Evolutionary conservation across 73 alveolate genomes (phyloP).

Genomic region (Durusdinium trenchii): DNA sequence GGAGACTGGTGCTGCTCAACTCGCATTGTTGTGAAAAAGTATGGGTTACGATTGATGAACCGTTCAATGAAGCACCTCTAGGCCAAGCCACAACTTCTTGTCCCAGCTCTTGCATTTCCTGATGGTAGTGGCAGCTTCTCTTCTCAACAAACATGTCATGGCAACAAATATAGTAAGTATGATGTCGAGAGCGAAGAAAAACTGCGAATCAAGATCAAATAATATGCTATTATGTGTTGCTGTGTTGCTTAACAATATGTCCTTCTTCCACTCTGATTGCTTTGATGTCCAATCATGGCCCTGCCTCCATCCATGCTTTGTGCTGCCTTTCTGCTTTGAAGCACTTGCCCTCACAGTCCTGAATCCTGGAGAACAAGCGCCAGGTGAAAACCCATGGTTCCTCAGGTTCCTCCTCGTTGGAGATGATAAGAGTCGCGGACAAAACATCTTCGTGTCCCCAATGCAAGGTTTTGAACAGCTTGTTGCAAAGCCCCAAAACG

Average conservation of each 20-base stretch:
- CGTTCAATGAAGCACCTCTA: not conserved
- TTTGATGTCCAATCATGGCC: not conserved
- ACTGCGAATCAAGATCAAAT: not conserved
- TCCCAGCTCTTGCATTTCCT: not conserved
- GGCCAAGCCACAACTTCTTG: not conserved
- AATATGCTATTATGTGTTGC: not conserved
- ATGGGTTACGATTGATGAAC: not conserved
- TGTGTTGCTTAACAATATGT: not conserved
- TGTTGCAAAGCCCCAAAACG: too few relatives aligned
- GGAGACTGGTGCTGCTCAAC: not conserved
- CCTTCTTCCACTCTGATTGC: not conserved
- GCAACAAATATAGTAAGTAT: not conserved
- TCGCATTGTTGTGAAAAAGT: not conserved
- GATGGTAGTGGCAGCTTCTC: not conserved
- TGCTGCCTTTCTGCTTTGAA: conserved; percentile 38
- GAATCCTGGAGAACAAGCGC: conserved; percentile 12
- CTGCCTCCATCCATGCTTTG: conserved; percentile 68
- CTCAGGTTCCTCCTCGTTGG: too few relatives aligned
- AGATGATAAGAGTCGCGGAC: too few relatives aligned
- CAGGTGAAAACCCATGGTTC: too few relatives aligned
- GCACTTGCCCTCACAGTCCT: conserved; percentile 68
- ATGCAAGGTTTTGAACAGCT: too few relatives aligned
- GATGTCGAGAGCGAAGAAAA: not conserved
- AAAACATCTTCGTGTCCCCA: too few relatives aligned
- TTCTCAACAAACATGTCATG: not conserved